These are phyloP conservation scores for Neonectria coccinea DNA, from an alignment of 2,329 filamentous ascomycete genomes.

Conservation along the genomic window DNA sequence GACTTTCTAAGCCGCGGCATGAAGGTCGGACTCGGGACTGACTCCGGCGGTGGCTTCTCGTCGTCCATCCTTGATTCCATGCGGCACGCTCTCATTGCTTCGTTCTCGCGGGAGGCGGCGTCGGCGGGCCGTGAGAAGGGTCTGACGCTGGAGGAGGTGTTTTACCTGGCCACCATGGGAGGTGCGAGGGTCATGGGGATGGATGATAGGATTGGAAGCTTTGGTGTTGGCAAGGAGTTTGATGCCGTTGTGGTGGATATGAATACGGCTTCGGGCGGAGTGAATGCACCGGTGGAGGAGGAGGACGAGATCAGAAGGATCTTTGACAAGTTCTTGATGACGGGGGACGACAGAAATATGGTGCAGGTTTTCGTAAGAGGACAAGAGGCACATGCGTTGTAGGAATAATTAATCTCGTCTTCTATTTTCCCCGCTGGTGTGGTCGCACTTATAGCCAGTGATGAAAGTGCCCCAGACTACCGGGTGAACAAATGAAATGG, in stretches of 20 bases:
- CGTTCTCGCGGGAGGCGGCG: conserved; percentile 59
- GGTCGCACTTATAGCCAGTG: no score
- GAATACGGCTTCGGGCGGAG: conserved; percentile 46
- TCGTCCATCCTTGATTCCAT: conserved; percentile 69
- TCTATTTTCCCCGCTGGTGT: no score
- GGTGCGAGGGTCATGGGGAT: conserved; percentile 70
- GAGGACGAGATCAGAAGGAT: conserved; percentile 58
- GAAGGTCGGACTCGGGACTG: conserved; percentile 75
- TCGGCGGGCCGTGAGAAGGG: conserved; percentile 56
- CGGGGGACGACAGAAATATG: conserved; percentile 73
- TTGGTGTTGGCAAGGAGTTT: conserved; percentile 70
- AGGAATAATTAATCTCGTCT: background rate
- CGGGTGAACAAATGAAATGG: background rate
- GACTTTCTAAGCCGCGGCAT: conserved; percentile 68
- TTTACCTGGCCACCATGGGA: conserved; percentile 71
- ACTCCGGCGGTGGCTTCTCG: conserved; percentile 72
- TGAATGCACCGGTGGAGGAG: conserved; percentile 66
- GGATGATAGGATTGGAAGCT: conserved; percentile 65
- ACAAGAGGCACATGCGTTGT: conserved; percentile 41
- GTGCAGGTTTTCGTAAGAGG: conserved; percentile 65
- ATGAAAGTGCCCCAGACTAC: no score
- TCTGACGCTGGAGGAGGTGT: conserved; percentile 63
- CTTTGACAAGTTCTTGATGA: conserved; percentile 75
- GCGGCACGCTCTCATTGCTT: conserved; percentile 68
- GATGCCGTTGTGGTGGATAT: conserved; percentile 67